Conservation (phyloP, 768 basidiomycete genomes). For the Collybia sp. region DNA sequence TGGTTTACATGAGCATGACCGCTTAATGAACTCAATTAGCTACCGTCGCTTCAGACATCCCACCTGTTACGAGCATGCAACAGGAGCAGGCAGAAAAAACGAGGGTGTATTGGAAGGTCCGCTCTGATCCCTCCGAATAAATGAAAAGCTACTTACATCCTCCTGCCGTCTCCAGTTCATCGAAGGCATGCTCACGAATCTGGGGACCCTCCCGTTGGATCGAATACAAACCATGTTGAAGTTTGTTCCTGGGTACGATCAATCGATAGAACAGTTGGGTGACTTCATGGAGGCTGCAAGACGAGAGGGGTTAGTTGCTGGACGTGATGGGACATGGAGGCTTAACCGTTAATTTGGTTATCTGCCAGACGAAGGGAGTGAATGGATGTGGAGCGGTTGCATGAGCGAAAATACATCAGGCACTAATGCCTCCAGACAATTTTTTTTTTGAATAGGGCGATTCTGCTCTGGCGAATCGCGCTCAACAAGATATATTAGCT, state of each 20-base stretch:
- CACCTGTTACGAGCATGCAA: constrained; percentile 50
- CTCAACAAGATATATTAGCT: too few species aligned
- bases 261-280: constrained; percentile 72
- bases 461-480: too few species aligned
- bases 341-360: constrained; percentile 11
- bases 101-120: constrained; percentile 84
- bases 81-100: constrained; percentile 85
- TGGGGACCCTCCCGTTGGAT: constrained; percentile 70
- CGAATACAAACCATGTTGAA: constrained; percentile 89
- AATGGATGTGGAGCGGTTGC: too few species aligned
- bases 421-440: too few species aligned
- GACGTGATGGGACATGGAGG: constrained; percentile 69
- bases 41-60: constrained; percentile 32
- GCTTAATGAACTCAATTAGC: constrained; percentile 7
- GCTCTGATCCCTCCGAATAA: not conserved
- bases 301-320: constrained; percentile 69
- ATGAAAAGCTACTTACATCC: not conserved
- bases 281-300: constrained; percentile 79
- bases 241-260: constrained; percentile 80
- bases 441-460: too few species aligned
- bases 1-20: not conserved
- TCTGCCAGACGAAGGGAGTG: too few species aligned
- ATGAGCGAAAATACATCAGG: too few species aligned
- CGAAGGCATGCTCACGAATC: constrained; percentile 87
- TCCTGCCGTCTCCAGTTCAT: constrained; percentile 54